Conservation (phyloP, 441 rosid species). For the Populus hybrid region DNA sequence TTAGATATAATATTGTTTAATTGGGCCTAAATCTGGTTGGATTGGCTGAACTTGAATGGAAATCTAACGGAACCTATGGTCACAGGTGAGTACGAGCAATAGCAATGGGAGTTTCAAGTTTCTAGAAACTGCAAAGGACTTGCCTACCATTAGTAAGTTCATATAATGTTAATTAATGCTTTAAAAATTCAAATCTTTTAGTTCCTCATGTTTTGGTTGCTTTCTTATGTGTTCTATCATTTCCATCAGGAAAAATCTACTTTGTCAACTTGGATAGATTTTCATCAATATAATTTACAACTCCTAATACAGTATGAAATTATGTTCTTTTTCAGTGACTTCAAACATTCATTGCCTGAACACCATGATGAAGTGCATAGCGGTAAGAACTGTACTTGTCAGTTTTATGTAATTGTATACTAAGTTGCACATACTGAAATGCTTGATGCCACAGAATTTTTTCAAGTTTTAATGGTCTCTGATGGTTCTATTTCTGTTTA, state of each 20-base stretch:
- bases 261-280: background rate
- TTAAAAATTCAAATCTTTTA: background rate
- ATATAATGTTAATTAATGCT: background rate
- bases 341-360: conserved; percentile 73
- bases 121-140: conserved; percentile 74
- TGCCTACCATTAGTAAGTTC: conserved; percentile 84
- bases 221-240: background rate
- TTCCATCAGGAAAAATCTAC: background rate
- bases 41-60: background rate
- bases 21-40: background rate
- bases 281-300: background rate
- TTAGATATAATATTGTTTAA: background rate
- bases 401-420: conserved; percentile 4
- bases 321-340: conserved; percentile 57
- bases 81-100: conserved; percentile 48
- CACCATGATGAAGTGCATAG: conserved; percentile 92
- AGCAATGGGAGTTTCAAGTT: conserved; percentile 61
- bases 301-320: conserved; percentile 19
- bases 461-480: background rate
- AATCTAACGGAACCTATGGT: conserved; percentile 14
- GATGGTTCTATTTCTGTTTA: background rate
- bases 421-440: background rate
- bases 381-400: conserved; percentile 47
- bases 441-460: background rate
- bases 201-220: background rate